A percentile compares a stretch with the other conserved stretches of the same genome.
Conservation (phyloP, 257 asterid genomes). For the Nicotiana tabacum region DNA sequence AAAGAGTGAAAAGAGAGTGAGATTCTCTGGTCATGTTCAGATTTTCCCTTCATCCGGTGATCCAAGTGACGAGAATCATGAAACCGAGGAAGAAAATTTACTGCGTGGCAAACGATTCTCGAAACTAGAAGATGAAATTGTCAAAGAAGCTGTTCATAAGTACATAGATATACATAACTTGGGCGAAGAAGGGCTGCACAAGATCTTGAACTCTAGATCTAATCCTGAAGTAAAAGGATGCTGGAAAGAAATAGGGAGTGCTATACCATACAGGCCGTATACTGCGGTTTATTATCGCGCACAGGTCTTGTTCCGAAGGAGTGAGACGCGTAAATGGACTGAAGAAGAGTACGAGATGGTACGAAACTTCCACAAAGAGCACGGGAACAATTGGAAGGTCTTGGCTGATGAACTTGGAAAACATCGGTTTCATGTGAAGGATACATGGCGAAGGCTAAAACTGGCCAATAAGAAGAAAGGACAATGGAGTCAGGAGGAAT, state of each 20-base stretch:
- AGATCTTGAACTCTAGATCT: conserved; percentile 5
- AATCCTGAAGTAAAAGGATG: conserved; percentile 1
- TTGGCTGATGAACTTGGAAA: conserved; percentile 11
- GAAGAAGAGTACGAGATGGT: conserved; percentile 10
- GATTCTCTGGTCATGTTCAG: conserved; percentile 4
- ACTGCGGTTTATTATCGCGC: conserved; percentile 1
- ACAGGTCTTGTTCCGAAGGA: conserved; percentile 6
- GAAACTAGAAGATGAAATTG: conserved; percentile 3
- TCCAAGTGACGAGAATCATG: neutral
- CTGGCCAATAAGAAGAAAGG: conserved; percentile 2
- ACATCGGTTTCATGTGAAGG: conserved; percentile 10
- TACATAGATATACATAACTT: conserved; percentile 5
- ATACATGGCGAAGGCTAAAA: conserved; percentile 10
- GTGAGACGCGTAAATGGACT: conserved; percentile 5
- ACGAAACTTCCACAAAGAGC: neutral
- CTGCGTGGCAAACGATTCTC: conserved; percentile 2
- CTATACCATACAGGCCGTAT: neutral
- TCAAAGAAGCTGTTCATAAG: conserved; percentile 10
- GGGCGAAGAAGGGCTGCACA: conserved; percentile 5
- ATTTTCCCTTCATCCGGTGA: conserved; percentile 8
- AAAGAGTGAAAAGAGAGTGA: conserved; percentile 3
- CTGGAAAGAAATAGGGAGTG: conserved; percentile 10
- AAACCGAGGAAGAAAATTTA: neutral
- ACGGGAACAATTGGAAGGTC: neutral
- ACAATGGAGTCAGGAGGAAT: conserved; percentile 8